Conservation (phyloP, 345 rosid species). For the Brassica rapa region DNA sequence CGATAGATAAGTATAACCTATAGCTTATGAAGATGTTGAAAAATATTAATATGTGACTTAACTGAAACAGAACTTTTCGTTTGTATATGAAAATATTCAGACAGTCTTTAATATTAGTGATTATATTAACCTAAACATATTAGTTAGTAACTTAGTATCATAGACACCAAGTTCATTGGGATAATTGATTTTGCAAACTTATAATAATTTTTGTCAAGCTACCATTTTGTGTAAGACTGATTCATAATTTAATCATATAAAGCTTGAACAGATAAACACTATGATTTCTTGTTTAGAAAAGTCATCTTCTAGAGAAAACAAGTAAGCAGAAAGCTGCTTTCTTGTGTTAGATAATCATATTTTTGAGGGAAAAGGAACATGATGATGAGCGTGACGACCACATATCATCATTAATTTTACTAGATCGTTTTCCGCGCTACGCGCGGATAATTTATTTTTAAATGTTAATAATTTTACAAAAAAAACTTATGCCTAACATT, state of each 20-base stretch:
- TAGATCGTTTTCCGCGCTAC: too few relatives aligned
- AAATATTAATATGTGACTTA: too few relatives aligned
- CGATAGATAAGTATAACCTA: not conserved
- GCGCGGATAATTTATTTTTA: too few relatives aligned
- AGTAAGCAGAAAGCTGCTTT: conserved; percentile 20
- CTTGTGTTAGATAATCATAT: conserved; percentile 2
- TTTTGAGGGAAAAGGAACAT: conserved; percentile 29
- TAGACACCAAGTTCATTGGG: not conserved
- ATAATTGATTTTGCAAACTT: not conserved
- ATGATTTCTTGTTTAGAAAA: conserved; percentile 24
- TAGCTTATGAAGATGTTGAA: not conserved
- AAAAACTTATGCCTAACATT: too few relatives aligned
- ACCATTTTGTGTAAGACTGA: not conserved
- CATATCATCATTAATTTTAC: conserved; percentile 55
- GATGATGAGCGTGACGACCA: conserved; percentile 68
- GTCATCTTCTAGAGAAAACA: conserved; percentile 45
- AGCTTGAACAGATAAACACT: conserved; percentile 23
- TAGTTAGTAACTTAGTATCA: conserved; percentile 1
- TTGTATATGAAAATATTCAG: not conserved
- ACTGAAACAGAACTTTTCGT: too few relatives aligned
- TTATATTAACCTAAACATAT: not conserved
- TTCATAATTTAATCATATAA: not conserved
- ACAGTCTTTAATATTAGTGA: not conserved
- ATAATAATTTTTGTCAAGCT: not conserved
- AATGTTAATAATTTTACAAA: too few relatives aligned